Percentiles rank a stretch among this genome's conserved stretches.
These are phyloP conservation scores for Pythium vanterpoolii DNA, from an alignment of 352 stramenopile genomes.

Conservation along the genomic window DNA sequence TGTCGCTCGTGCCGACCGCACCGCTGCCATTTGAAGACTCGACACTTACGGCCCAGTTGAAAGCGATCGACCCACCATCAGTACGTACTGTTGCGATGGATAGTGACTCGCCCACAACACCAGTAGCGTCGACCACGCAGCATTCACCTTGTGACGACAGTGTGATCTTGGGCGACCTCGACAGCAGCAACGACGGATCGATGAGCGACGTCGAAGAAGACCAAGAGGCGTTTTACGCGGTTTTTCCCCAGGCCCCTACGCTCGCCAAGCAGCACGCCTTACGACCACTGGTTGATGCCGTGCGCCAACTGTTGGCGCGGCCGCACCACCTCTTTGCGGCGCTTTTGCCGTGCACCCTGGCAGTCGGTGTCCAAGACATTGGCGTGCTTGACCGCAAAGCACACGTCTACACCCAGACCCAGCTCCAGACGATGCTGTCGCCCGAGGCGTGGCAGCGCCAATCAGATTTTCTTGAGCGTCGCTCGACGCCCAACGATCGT, in stretches of 20 bases:
- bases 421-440: conserved; percentile 27
- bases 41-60: background rate
- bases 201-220: conserved; percentile 19
- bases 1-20: background rate
- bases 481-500: conserved; percentile 1
- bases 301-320: conserved; percentile 47
- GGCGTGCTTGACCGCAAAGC: conserved; percentile 33
- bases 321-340: conserved; percentile 47
- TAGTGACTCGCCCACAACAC: background rate
- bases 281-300: conserved; percentile 36
- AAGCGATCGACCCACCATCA: conserved; percentile 4
- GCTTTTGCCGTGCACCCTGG: conserved; percentile 12
- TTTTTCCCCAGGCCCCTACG: conserved; percentile 20
- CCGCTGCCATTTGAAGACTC: conserved; percentile 2
- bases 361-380: conserved; percentile 5
- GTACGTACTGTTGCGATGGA: conserved; percentile 9
- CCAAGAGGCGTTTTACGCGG: conserved; percentile 18
- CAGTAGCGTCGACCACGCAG: too few species aligned
- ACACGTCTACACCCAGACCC: conserved; percentile 29
- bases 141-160: background rate
- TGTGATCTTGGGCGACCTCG: conserved; percentile 2
- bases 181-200: conserved; percentile 13
- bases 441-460: conserved; percentile 30
- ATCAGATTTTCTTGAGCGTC: conserved; percentile 15
- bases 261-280: conserved; percentile 29